phyloP scores from a whole-genome alignment of 768 basidiomycete species.

The Tephrocybe sp. region DNA sequence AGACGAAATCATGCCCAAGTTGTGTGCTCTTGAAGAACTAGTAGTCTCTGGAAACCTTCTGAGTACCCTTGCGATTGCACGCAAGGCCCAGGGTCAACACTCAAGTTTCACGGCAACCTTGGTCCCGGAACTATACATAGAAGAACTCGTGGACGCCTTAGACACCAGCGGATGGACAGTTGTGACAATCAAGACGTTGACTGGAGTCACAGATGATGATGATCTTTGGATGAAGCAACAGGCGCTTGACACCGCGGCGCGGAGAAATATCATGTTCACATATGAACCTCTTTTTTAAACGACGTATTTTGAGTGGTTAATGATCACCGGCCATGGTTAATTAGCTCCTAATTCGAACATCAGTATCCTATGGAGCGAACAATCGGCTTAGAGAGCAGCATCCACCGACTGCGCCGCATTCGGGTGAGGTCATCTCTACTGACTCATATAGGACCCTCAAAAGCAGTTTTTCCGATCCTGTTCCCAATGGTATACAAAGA shows the following conservation, averaged over 20 bases:
- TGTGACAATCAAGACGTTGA: slow-evolving; percentile 1
- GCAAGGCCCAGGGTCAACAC: neutral
- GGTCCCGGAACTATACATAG: slow-evolving; percentile 1
- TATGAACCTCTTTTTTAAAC: neutral
- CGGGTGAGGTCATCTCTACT: no score
- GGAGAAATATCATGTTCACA: slow-evolving; percentile 1
- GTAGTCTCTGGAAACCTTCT: slow-evolving; percentile 3
- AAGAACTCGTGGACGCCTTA: slow-evolving; percentile 1
- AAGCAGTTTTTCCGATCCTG: no score
- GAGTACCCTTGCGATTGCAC: neutral
- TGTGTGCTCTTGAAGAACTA: slow-evolving; percentile 7
- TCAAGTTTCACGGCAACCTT: neutral
- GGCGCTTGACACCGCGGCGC: neutral
- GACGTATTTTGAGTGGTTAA: neutral
- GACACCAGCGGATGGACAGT: slow-evolving; percentile 4
- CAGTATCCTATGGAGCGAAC: no score
- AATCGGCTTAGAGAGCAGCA: no score
- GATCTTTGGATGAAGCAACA: slow-evolving; percentile 2
- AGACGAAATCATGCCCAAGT: neutral
- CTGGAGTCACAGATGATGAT: neutral
- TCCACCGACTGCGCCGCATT: no score
- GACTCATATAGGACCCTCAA: no score
- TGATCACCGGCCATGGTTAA: no score
- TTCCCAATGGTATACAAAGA: no score
- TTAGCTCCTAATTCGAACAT: no score